These are phyloP conservation scores for Euphorbia pulcherrima DNA, from an alignment of 345 rosid species.

Conservation along the genomic window DNA sequence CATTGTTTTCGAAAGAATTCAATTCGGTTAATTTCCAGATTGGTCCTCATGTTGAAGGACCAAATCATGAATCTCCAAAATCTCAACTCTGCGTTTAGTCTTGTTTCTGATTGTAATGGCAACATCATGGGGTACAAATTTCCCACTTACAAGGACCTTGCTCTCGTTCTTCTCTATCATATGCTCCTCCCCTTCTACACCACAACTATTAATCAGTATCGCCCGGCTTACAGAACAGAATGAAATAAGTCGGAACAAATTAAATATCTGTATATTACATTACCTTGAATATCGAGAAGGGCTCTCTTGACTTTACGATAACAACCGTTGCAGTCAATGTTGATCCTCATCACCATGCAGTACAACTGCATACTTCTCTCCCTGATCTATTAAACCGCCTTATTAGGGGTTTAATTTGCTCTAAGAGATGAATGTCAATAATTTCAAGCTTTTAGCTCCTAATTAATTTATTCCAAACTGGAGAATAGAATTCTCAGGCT, in stretches of 20 bases:
- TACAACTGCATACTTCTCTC: constrained; percentile 19
- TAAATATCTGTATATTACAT: neutral
- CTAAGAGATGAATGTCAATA: too few relatives aligned
- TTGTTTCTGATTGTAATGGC: constrained; percentile 50
- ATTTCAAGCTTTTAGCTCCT: too few relatives aligned
- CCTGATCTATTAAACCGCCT: too few relatives aligned
- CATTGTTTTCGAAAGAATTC: too few relatives aligned
- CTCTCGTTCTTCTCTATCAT: constrained; percentile 41
- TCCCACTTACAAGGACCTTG: constrained; percentile 39
- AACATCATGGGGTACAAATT: constrained; percentile 37
- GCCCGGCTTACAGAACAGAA: too few relatives aligned
- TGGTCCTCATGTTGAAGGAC: too few relatives aligned
- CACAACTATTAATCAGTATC: neutral
- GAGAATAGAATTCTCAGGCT: too few relatives aligned
- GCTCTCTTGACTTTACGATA: constrained; percentile 46
- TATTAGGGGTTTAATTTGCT: too few relatives aligned
- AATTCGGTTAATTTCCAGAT: too few relatives aligned
- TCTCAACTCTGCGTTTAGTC: constrained; percentile 51
- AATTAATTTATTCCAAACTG: too few relatives aligned
- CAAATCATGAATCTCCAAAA: constrained; percentile 40
- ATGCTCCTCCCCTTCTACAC: constrained; percentile 39
- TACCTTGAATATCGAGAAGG: constrained; percentile 40
- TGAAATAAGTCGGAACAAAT: too few relatives aligned
- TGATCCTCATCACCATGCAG: constrained; percentile 50
- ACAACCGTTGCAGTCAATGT: constrained; percentile 52